Percentiles rank a stretch among this genome's conserved stretches.
Evolutionary conservation across 2,329 filamentous ascomycete species (phyloP).

Genomic region (Fusarium torreyae): DNA sequence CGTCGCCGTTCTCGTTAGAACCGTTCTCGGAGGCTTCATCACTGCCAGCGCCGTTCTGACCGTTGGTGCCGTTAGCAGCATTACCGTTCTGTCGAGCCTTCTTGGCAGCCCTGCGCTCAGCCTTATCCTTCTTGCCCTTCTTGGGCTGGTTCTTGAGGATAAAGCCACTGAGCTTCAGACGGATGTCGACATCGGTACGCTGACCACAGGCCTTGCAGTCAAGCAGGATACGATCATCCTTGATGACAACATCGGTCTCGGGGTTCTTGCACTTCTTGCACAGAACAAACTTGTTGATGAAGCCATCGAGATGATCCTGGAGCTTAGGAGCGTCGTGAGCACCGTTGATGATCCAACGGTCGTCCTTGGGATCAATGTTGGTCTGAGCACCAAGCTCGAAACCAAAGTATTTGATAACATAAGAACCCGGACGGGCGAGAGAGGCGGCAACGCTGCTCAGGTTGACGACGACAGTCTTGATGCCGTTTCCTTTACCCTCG

Average conservation of each 20-base stretch:
- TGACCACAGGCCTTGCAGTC: constrained; percentile 99
- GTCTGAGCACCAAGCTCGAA: constrained; percentile 99
- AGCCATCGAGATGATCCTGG: constrained; percentile 97
- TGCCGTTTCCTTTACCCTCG: constrained; percentile 99
- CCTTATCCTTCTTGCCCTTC: constrained; percentile 98
- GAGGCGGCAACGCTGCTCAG: constrained; percentile 93
- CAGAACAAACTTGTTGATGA: constrained; percentile 98
- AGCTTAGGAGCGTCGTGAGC: constrained; percentile 95
- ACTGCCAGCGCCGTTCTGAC: constrained; percentile 72
- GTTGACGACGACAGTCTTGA: constrained; percentile 99
- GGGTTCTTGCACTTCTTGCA: constrained; percentile 99
- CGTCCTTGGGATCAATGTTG: constrained; percentile 96
- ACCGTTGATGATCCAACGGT: constrained; percentile 99
- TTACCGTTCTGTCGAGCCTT: constrained; percentile 82
- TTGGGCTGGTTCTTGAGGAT: constrained; percentile 95
- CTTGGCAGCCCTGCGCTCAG: constrained; percentile 89
- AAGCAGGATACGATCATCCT: constrained; percentile 90
- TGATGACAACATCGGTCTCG: constrained; percentile 96
- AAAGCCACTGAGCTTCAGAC: constrained; percentile 96
- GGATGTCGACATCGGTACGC: constrained; percentile 90
- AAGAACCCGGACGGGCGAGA: constrained; percentile 90
- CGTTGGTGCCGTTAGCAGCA: constrained; percentile 56
- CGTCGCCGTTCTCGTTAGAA: constrained; percentile 65
- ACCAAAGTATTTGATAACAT: constrained; percentile 99
- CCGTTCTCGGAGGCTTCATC: constrained; percentile 68